Evolutionary conservation across 805 yeast species (phyloP).

Genomic region (Yamadazyma insecticola): DNA sequence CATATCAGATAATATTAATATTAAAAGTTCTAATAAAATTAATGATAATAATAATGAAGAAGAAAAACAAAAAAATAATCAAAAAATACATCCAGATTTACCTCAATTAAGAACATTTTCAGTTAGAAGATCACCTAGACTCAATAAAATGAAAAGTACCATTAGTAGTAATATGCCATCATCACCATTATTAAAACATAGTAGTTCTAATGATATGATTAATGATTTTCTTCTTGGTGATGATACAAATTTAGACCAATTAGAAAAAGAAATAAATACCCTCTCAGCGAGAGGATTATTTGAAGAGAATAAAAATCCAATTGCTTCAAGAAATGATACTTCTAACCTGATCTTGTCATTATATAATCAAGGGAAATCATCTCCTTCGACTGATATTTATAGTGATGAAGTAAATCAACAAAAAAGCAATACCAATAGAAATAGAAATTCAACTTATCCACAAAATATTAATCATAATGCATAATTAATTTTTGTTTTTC

Average conservation of each 20-base stretch:
- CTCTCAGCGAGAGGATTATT: conserved; percentile 6
- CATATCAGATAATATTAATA: conserved; percentile 11
- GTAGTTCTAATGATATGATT: conserved; percentile 7
- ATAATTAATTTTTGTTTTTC: background rate
- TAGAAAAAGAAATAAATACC: conserved; percentile 18
- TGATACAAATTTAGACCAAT: conserved; percentile 12
- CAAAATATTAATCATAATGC: background rate
- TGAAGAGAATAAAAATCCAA: conserved; percentile 11
- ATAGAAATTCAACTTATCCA: no score
- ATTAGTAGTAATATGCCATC: conserved; percentile 12
- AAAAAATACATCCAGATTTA: conserved; percentile 18
- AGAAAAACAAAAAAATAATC: no score
- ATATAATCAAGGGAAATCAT: conserved; percentile 8
- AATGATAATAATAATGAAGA: no score
- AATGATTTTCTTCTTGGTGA: conserved; percentile 12
- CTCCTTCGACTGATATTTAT: conserved; percentile 7
- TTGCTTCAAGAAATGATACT: conserved; percentile 34
- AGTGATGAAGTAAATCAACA: background rate
- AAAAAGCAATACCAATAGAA: no score
- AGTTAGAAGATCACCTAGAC: conserved; percentile 21
- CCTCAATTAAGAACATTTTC: conserved; percentile 30
- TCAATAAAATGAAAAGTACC: conserved; percentile 14
- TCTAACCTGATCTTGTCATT: conserved; percentile 22
- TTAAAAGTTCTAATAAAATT: conserved; percentile 14
- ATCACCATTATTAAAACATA: conserved; percentile 31